These are phyloP conservation scores for Dipodascus geniculatus DNA, from an alignment of 805 yeast genomes.

Conservation along the genomic window DNA sequence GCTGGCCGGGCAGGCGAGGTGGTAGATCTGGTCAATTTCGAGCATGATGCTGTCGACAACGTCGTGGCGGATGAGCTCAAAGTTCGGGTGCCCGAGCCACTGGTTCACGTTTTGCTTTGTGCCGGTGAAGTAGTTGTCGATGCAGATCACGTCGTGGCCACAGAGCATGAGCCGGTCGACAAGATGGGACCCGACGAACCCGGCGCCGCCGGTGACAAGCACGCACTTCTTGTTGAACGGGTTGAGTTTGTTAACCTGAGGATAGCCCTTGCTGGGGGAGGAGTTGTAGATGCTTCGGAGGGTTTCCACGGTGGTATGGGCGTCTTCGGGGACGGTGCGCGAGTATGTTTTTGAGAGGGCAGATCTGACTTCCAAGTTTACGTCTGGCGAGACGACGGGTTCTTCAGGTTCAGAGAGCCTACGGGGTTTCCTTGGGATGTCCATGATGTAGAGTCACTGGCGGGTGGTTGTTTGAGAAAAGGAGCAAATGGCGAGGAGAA, in stretches of 20 bases:
- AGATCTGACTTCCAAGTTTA: not conserved
- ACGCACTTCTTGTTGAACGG: slow-evolving; percentile 19
- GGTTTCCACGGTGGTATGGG: not conserved
- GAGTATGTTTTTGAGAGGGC: not conserved
- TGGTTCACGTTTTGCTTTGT: slow-evolving; percentile 18
- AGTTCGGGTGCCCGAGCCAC: slow-evolving; percentile 21
- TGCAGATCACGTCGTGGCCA: slow-evolving; percentile 20
- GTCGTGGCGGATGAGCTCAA: slow-evolving; percentile 20
- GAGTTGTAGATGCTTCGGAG: not conserved
- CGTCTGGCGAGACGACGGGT: not conserved
- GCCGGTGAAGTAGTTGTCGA: slow-evolving; percentile 20
- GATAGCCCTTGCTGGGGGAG: slow-evolving; percentile 6
- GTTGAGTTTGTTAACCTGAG: slow-evolving; percentile 16
- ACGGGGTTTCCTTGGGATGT: not conserved
- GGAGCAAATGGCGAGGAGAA: too few species aligned
- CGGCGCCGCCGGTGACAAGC: slow-evolving; percentile 21
- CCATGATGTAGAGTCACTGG: too few species aligned
- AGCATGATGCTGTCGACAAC: slow-evolving; percentile 20
- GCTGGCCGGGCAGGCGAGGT: slow-evolving; percentile 20
- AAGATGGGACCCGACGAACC: slow-evolving; percentile 21
- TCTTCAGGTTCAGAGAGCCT: not conserved
- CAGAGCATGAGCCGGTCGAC: slow-evolving; percentile 20
- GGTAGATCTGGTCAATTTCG: slow-evolving; percentile 21
- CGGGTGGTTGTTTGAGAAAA: too few species aligned
- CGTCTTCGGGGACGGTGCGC: not conserved